These are phyloP conservation scores for Scutellaria baicalensis DNA, from an alignment of 257 asterid genomes.

Conservation along the genomic window DNA sequence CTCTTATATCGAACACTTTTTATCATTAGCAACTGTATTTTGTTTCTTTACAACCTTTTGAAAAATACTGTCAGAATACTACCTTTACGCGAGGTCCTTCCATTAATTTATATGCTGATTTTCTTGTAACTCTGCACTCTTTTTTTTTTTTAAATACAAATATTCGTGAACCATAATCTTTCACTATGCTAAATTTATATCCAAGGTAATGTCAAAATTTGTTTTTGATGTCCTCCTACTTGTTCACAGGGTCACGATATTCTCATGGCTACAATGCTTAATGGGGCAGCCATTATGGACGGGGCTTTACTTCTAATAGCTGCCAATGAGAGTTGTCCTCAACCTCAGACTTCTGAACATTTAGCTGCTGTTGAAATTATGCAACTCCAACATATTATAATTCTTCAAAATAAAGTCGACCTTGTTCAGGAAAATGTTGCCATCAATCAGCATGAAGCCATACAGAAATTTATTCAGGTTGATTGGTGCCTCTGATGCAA, in stretches of 20 bases:
- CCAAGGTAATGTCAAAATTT: background rate
- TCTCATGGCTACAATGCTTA: slow-evolving; percentile 99
- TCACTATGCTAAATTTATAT: background rate
- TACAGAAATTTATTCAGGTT: slow-evolving; percentile 89
- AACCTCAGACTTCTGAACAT: slow-evolving; percentile 98
- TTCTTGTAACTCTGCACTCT: background rate
- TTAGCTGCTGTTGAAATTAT: slow-evolving; percentile 94
- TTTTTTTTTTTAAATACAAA: background rate
- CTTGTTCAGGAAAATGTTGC: slow-evolving; percentile 98
- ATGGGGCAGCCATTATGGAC: slow-evolving; percentile 97
- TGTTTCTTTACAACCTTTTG: background rate
- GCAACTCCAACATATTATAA: slow-evolving; percentile 89
- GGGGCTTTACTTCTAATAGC: slow-evolving; percentile 94
- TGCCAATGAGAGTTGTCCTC: slow-evolving; percentile 95
- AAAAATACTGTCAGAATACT: background rate
- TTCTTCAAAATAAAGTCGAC: slow-evolving; percentile 96
- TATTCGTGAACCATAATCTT: background rate
- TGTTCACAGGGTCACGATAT: slow-evolving; percentile 77
- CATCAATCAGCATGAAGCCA: slow-evolving; percentile 95
- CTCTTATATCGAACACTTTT: background rate
- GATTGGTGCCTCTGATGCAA: background rate
- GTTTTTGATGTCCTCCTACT: background rate
- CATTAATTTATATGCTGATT: background rate
- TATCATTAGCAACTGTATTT: background rate
- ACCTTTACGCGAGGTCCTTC: background rate